Evolutionary conservation across 768 basidiomycete genomes (phyloP), one percentile per base, ranked within the genome.

Genomic region (Termitomyces bulborhizus): DNA sequence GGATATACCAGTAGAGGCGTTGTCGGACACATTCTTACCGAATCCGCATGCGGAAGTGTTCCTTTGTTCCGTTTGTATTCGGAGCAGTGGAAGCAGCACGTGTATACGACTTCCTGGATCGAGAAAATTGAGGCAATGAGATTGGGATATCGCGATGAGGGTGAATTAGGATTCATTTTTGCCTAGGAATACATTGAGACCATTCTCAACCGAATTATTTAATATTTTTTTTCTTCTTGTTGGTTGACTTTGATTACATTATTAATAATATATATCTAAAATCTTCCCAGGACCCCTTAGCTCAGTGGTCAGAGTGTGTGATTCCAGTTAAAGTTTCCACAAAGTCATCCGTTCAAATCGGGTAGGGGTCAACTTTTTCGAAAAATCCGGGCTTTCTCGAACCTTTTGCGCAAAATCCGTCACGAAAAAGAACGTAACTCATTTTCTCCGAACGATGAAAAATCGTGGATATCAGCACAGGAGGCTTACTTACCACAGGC

Each of bases 291-390:
- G 62, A 63, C 57, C 63, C 61, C 62, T 57, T 66, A 58, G 65
- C 63, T 63, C 64, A 66, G 65, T 57, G 65, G 64, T 31, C 57
- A 66, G 62, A 53, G 51, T 53, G 51, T 53, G 51, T 53, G 51
- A 53, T 53, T 53, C 66, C 63, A 66, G 66, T 40, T 63, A 58
- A 64, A 59, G 45, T 0, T 57, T 73, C 72, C 71, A 69, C 67
- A 71, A 72, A 67, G 72, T 68, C 72, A 68, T 72, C 72, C 72
- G 72, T 72, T 73, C 72, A 68, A 73, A 63, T 65, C 70, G 71
- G 71, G 71, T 68, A 59, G 65, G 65, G 68, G 59, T 69, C 66
- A 69, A 11, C 3, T 15, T 45, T 56, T 21, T 21, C 5, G 1
- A 2, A 26, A 13, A n/a, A n/a, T 9, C 3, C 6, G 0, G 5